A percentile compares a stretch with the other conserved stretches of the same genome.
These are phyloP conservation scores for Agaricus blazei DNA, from an alignment of 768 basidiomycete species.

Conservation along the genomic window DNA sequence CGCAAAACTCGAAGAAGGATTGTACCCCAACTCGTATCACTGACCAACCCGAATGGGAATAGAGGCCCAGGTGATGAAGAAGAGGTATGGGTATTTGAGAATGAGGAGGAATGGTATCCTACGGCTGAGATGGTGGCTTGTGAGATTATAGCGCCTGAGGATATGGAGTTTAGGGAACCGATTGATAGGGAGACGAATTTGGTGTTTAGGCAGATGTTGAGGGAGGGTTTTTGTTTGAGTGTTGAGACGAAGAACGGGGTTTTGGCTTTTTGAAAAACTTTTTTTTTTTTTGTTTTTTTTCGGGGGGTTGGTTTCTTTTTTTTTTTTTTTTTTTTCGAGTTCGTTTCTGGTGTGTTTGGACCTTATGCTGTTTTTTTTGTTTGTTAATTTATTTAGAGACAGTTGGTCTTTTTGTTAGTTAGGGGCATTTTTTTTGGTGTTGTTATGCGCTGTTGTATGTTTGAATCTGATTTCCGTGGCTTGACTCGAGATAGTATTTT, in stretches of 20 bases:
- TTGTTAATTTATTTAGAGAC: too few relatives aligned
- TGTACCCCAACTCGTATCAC: not conserved
- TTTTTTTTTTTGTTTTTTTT: not conserved
- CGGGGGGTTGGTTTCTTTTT: too few relatives aligned
- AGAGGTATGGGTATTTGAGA: not conserved
- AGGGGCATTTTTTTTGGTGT: too few relatives aligned
- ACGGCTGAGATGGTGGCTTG: not conserved
- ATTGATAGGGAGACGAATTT: slow-evolving; percentile 10
- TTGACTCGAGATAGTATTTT: too few relatives aligned
- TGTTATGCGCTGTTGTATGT: too few relatives aligned
- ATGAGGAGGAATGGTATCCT: slow-evolving; percentile 7
- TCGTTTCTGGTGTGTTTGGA: too few relatives aligned
- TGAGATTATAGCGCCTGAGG: not conserved
- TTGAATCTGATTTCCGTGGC: too few relatives aligned
- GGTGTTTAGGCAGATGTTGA: slow-evolving; percentile 8
- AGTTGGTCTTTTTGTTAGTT: too few relatives aligned
- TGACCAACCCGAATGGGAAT: not conserved
- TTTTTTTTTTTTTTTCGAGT: not conserved
- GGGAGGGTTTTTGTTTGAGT: slow-evolving; percentile 9
- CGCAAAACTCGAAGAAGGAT: not conserved
- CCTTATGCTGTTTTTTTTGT: too few relatives aligned
- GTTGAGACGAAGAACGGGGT: slow-evolving; percentile 7
- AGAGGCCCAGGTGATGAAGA: not conserved
- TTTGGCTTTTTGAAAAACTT: not conserved
- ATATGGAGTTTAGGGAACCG: not conserved